Percentiles rank a stretch among this genome's conserved stretches.
Conservation (phyloP, 2,329 filamentous ascomycete genomes). For the Cryphonectria naterciae region DNA sequence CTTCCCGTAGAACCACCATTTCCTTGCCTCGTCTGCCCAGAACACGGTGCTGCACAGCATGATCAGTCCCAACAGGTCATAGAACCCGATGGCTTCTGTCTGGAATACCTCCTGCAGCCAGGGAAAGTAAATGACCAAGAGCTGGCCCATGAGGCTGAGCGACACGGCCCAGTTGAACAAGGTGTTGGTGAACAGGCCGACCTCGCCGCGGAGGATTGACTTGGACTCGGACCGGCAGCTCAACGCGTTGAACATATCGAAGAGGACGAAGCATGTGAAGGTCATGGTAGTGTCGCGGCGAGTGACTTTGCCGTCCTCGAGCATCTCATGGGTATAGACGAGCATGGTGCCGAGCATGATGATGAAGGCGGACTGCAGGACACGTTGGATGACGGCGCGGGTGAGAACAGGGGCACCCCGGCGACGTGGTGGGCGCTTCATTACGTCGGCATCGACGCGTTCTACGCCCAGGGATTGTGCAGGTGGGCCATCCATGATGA, state of each 20-base stretch:
- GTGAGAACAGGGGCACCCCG: slow-evolving; percentile 93
- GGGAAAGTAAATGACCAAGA: slow-evolving; percentile 92
- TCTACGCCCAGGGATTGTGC: slow-evolving; percentile 97
- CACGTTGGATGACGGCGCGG: slow-evolving; percentile 76
- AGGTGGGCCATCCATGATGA: slow-evolving; percentile 98
- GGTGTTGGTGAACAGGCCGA: slow-evolving; percentile 81
- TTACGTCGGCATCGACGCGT: slow-evolving; percentile 89
- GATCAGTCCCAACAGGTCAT: slow-evolving; percentile 75
- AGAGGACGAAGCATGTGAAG: slow-evolving; percentile 97
- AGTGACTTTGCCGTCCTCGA: slow-evolving; percentile 77
- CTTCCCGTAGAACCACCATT: slow-evolving; percentile 70
- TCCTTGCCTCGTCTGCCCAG: slow-evolving; percentile 90
- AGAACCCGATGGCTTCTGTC: slow-evolving; percentile 78
- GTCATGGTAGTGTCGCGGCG: slow-evolving; percentile 98
- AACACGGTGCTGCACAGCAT: slow-evolving; percentile 86
- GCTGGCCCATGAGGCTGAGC: slow-evolving; percentile 81
- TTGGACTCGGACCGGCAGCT: slow-evolving; percentile 91
- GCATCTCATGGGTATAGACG: slow-evolving; percentile 92
- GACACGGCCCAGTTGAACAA: slow-evolving; percentile 97
- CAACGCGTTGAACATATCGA: slow-evolving; percentile 99
- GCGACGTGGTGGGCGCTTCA: slow-evolving; percentile 85
- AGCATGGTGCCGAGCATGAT: slow-evolving; percentile 93
- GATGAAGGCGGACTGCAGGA: slow-evolving; percentile 82
- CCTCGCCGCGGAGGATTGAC: slow-evolving; percentile 83
- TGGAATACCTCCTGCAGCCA: slow-evolving; percentile 95